These are phyloP conservation scores for Mycena haematopus DNA, from an alignment of 768 basidiomycete genomes.

Conservation along the genomic window DNA sequence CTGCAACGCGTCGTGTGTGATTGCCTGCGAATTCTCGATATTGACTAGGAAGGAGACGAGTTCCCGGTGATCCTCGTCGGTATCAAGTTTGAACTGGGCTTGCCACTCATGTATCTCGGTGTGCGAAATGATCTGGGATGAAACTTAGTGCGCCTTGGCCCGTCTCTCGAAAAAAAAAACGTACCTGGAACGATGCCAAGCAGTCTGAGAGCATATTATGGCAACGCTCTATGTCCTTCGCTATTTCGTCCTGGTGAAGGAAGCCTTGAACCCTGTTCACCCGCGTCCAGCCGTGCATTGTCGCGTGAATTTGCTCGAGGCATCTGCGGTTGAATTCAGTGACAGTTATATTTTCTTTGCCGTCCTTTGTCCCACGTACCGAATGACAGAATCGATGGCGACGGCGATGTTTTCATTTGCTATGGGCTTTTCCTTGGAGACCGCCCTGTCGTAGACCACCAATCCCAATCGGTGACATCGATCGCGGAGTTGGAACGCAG, in stretches of 20 bases:
- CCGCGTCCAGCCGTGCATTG: constrained; percentile 53
- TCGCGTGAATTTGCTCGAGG: constrained; percentile 42
- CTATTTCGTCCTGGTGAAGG: constrained; percentile 51
- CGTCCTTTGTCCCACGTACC: constrained; percentile 35
- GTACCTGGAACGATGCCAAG: constrained; percentile 54
- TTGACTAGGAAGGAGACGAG: constrained; percentile 50
- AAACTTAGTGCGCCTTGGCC: background rate
- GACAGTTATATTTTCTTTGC: background rate
- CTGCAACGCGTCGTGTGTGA: constrained; percentile 40
- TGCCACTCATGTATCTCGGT: constrained; percentile 58
- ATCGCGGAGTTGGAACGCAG: constrained; percentile 51
- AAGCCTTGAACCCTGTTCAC: constrained; percentile 49
- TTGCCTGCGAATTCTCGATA: constrained; percentile 47
- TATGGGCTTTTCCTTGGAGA: constrained; percentile 31
- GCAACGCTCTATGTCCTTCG: constrained; percentile 51
- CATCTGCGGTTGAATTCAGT: constrained; percentile 29
- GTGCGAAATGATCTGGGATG: constrained; percentile 50
- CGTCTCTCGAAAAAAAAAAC: background rate
- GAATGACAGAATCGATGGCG: constrained; percentile 41
- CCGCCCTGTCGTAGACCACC: constrained; percentile 43
- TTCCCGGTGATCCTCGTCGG: constrained; percentile 50
- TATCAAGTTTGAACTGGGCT: constrained; percentile 44
- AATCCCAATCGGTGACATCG: constrained; percentile 52
- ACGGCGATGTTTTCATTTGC: constrained; percentile 37
- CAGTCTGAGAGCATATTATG: constrained; percentile 54